Percentiles rank a stretch among this genome's conserved stretches.
Evolutionary conservation across 164 flowering plant species (phyloP).

Genomic region (Stephania yunnanensis): DNA sequence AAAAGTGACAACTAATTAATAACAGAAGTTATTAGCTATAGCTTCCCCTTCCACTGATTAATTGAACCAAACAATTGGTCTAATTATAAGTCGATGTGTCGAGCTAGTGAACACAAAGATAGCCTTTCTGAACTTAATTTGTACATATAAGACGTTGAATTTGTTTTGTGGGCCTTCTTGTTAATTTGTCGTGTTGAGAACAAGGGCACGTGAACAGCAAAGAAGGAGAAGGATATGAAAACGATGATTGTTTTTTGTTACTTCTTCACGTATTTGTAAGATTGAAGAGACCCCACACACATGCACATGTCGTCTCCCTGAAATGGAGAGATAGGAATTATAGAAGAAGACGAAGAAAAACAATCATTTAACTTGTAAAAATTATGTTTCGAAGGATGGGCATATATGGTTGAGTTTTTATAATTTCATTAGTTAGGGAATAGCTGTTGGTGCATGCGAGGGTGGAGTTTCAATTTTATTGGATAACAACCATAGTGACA

Average conservation of each 20-base stretch:
- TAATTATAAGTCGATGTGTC: background rate
- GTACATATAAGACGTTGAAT: background rate
- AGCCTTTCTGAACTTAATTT: too few relatives aligned
- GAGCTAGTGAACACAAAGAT: too few relatives aligned
- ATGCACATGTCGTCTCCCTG: background rate
- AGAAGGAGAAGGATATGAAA: background rate
- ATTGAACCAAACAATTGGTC: too few relatives aligned
- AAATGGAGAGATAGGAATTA: background rate
- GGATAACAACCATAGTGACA: too few relatives aligned
- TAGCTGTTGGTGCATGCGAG: too few relatives aligned
- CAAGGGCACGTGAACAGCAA: background rate
- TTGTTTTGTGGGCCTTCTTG: background rate
- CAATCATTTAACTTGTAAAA: too few relatives aligned
- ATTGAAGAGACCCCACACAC: background rate
- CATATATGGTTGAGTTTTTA: background rate
- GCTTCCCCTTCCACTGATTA: too few relatives aligned
- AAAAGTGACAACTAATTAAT: background rate
- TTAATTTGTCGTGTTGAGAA: background rate
- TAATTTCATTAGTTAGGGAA: too few relatives aligned
- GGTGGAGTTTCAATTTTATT: too few relatives aligned
- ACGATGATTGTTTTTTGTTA: background rate
- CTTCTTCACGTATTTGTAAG: background rate
- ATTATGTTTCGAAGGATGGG: background rate
- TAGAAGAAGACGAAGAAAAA: background rate
- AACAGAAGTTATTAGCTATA: background rate